Conservation (phyloP, 202 grass and related monocot genomes). For the Dendrocalamus latiflorus region DNA sequence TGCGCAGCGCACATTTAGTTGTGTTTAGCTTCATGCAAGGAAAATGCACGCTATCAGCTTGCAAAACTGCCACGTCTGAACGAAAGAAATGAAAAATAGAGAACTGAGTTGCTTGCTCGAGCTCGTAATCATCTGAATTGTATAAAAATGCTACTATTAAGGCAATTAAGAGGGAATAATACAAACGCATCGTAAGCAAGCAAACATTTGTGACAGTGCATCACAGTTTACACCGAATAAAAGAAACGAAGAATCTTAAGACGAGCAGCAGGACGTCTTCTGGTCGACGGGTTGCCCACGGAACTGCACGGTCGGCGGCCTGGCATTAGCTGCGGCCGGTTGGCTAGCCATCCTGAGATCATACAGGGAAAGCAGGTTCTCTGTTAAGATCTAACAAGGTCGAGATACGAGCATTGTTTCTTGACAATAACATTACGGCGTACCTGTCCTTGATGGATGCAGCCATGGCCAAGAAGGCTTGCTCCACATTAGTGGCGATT, state of each 20-base stretch:
- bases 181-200: not conserved
- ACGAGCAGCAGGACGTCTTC: conserved; percentile 69
- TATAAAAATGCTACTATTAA: not conserved
- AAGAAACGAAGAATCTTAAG: not conserved
- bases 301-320: conserved; percentile 59
- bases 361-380: not conserved
- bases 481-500: conserved; percentile 71
- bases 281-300: conserved; percentile 63
- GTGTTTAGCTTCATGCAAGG: no score
- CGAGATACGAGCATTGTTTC: not conserved
- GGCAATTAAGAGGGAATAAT: not conserved
- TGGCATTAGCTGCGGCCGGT: conserved; percentile 43
- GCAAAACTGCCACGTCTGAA: not conserved
- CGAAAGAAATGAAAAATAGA: not conserved
- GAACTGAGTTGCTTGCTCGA: not conserved
- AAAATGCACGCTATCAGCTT: not conserved
- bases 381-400: not conserved
- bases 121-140: not conserved
- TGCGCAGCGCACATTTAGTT: not conserved
- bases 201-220: not conserved
- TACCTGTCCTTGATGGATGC: conserved; percentile 68
- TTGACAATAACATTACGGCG: not conserved
- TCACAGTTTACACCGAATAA: not conserved
- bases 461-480: conserved; percentile 84
- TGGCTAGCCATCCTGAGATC: conserved; percentile 84